A percentile compares a stretch with the other conserved stretches of the same genome.
Conservation (phyloP, 495 filamentous ascomycete species). For the Cercophora samala region DNA sequence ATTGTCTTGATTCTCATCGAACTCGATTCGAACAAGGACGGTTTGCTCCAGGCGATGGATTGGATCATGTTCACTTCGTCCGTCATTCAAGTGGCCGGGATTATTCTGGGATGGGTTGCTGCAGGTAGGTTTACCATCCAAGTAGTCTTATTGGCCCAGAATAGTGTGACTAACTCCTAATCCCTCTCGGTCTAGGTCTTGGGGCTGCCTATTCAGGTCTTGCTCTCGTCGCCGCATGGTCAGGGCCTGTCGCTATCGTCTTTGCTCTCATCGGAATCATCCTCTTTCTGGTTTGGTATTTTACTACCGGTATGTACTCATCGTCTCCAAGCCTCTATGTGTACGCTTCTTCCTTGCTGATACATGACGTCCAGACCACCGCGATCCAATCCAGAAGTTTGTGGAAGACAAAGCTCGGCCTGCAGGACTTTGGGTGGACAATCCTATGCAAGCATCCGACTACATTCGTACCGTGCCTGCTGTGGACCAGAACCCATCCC, state of each 20-base stretch:
- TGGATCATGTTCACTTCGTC: not conserved
- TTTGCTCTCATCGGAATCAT: constrained; percentile 1
- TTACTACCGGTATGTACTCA: not conserved
- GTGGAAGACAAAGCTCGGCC: constrained; percentile 1
- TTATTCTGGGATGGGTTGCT: not conserved
- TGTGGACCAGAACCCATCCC: not conserved
- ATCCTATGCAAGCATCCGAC: not conserved
- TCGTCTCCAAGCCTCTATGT: not conserved
- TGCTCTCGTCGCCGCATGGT: not conserved
- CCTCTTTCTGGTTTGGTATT: not conserved
- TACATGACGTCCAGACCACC: not conserved
- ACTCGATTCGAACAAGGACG: not conserved
- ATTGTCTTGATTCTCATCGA: not conserved
- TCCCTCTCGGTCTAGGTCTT: not conserved
- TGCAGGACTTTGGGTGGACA: not conserved
- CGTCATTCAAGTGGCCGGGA: not conserved
- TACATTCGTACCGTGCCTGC: not conserved
- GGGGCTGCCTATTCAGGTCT: not conserved
- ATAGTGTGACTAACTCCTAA: too few species aligned
- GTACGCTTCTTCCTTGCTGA: too few species aligned
- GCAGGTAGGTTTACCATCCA: not conserved
- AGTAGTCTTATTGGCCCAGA: too few species aligned
- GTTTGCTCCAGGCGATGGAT: constrained; percentile 1
- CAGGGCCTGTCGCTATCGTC: not conserved
- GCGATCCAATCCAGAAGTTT: not conserved